Conservation (phyloP, 208 protist species). For the Crithidia expoeki region DNA sequence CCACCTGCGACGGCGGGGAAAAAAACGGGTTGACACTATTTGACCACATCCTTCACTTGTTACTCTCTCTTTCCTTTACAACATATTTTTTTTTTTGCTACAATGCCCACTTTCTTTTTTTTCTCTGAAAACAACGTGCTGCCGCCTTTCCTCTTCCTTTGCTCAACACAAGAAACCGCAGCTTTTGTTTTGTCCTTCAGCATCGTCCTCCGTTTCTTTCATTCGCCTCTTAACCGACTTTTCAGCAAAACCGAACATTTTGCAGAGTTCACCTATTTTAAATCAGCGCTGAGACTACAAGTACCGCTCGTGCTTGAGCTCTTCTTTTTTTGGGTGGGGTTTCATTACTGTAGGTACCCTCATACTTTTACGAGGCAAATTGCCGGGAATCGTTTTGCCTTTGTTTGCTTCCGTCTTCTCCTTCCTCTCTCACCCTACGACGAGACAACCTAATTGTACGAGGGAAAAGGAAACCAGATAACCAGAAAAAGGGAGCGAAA, state of each 20-base stretch:
- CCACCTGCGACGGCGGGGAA: too few relatives aligned
- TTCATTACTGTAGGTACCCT: not conserved
- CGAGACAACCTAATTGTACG: too few relatives aligned
- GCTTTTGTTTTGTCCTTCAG: not conserved
- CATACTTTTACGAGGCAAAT: not conserved
- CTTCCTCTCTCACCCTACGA: slow-evolving; percentile 2
- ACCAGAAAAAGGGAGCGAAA: not conserved
- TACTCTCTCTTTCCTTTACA: too few relatives aligned
- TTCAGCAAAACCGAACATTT: not conserved
- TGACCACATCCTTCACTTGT: too few relatives aligned
- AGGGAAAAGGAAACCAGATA: not conserved
- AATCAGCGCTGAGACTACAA: not conserved
- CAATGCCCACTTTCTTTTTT: not conserved
- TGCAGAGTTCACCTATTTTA: not conserved
- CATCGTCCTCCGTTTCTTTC: not conserved
- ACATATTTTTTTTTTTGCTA: too few relatives aligned
- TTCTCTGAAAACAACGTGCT: slow-evolving; percentile 1
- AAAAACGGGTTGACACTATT: too few relatives aligned
- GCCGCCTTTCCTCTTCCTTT: not conserved
- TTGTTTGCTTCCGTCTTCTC: slow-evolving; percentile 14
- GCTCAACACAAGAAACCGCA: not conserved
- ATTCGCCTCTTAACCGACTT: not conserved
- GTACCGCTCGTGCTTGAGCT: slow-evolving; percentile 1
- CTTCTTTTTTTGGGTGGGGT: not conserved
- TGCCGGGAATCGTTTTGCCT: slow-evolving; percentile 6